Conservation (phyloP, 2,329 filamentous ascomycete species). For the Colletotrichum tropicale region DNA sequence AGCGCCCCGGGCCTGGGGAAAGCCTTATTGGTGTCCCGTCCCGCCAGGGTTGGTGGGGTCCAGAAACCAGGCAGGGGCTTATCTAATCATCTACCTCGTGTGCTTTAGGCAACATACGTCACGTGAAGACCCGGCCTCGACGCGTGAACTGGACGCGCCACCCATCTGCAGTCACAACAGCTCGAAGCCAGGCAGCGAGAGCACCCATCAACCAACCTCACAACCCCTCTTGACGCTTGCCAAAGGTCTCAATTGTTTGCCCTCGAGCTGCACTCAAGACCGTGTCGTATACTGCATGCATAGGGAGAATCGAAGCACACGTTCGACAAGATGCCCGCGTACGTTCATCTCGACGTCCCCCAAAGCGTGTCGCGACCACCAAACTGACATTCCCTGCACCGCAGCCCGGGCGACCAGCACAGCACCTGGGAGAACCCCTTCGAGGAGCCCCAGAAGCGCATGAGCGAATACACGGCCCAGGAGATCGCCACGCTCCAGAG, state of each 20-base stretch:
- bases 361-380: not conserved
- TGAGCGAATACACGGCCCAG: conserved; percentile 84
- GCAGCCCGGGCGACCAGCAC: conserved; percentile 74
- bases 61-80: not conserved
- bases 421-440: conserved; percentile 75
- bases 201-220: not conserved
- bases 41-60: not conserved
- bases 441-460: conserved; percentile 69
- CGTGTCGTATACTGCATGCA: not conserved
- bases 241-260: not conserved
- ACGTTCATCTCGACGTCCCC: conserved; percentile 24
- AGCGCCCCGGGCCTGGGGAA: not conserved
- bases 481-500: conserved; percentile 89
- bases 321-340: conserved; percentile 47
- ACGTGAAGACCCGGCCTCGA: conserved; percentile 21
- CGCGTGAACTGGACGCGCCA: conserved; percentile 15
- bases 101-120: not conserved
- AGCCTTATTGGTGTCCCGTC: not conserved
- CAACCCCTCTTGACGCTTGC: not conserved
- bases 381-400: conserved; percentile 13
- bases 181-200: not conserved
- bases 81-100: not conserved
- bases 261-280: not conserved
- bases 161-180: not conserved
- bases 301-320: not conserved